phyloP scores from a whole-genome alignment of 495 filamentous ascomycete genomes.

The Penicillium turbatum region DNA sequence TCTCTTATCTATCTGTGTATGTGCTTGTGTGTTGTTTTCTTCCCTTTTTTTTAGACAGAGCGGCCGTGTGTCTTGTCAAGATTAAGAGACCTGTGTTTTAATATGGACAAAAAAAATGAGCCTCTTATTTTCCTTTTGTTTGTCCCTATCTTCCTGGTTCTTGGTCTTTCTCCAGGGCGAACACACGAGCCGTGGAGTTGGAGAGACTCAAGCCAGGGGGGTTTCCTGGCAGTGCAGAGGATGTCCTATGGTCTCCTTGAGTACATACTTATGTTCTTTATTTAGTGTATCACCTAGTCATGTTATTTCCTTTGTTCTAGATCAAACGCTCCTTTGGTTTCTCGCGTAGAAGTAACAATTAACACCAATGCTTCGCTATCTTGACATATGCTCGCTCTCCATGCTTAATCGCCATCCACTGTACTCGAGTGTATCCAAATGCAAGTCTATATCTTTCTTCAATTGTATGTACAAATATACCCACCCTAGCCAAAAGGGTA shows the following conservation, averaged over 20 bases:
- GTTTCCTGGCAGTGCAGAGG: slow-evolving; percentile 11
- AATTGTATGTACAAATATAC: slow-evolving; percentile 22
- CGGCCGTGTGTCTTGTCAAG: slow-evolving; percentile 41
- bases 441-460: slow-evolving; percentile 10
- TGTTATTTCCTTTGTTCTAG: slow-evolving; percentile 30
- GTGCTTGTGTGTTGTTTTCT: slow-evolving; percentile 28
- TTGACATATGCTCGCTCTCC: background rate
- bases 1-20: slow-evolving; percentile 31
- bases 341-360: background rate
- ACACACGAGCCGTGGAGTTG: background rate
- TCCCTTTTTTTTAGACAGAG: slow-evolving; percentile 40
- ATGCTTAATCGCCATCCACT: slow-evolving; percentile 13
- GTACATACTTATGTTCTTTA: slow-evolving; percentile 35
- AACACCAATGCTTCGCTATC: background rate
- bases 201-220: background rate
- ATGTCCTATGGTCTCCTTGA: slow-evolving; percentile 22
- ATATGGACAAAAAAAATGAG: slow-evolving; percentile 46
- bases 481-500: background rate
- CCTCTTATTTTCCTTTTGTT: slow-evolving; percentile 32
- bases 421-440: background rate
- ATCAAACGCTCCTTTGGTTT: background rate
- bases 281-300: slow-evolving; percentile 34
- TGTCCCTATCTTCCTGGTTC: slow-evolving; percentile 11
- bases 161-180: slow-evolving; percentile 6
- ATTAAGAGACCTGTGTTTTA: slow-evolving; percentile 46